Conservation (phyloP, 768 basidiomycete species). For the Boletus sensibilis region DNA sequence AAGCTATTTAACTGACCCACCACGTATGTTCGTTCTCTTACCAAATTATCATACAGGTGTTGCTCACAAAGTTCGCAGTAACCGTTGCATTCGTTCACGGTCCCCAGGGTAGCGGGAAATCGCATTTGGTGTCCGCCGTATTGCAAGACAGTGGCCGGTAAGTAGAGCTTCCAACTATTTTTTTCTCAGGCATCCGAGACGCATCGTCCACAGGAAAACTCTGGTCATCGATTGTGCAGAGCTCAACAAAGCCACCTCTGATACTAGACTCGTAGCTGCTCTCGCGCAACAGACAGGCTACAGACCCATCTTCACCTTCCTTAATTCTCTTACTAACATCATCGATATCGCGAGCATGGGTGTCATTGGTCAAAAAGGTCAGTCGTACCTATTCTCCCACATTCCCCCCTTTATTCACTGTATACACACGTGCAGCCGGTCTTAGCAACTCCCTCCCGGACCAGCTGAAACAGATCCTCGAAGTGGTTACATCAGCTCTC, state of each 20-base stretch:
- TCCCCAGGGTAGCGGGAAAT: conserved; percentile 82
- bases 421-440: conserved; percentile 54
- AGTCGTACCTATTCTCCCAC: background rate
- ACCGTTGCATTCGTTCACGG: conserved; percentile 79
- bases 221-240: conserved; percentile 83
- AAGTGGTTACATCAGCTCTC: conserved; percentile 72
- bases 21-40: conserved; percentile 45
- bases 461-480: conserved; percentile 82
- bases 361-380: conserved; percentile 93
- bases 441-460: conserved; percentile 75
- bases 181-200: background rate
- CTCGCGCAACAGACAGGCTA: conserved; percentile 86
- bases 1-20: conserved; percentile 74
- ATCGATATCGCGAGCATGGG: conserved; percentile 92
- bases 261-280: conserved; percentile 60
- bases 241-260: conserved; percentile 67
- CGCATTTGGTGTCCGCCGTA: conserved; percentile 52
- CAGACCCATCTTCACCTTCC: conserved; percentile 84
- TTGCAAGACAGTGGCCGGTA: conserved; percentile 56
- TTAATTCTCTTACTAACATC: conserved; percentile 75
- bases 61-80: conserved; percentile 37
- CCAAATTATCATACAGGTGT: background rate
- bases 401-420: background rate
- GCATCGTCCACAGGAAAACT: conserved; percentile 46
- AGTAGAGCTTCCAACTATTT: conserved; percentile 1